Base-by-base conservation (phyloP, 768 basidiomycete species). In the Rhizopogon vinicolor region DNA sequence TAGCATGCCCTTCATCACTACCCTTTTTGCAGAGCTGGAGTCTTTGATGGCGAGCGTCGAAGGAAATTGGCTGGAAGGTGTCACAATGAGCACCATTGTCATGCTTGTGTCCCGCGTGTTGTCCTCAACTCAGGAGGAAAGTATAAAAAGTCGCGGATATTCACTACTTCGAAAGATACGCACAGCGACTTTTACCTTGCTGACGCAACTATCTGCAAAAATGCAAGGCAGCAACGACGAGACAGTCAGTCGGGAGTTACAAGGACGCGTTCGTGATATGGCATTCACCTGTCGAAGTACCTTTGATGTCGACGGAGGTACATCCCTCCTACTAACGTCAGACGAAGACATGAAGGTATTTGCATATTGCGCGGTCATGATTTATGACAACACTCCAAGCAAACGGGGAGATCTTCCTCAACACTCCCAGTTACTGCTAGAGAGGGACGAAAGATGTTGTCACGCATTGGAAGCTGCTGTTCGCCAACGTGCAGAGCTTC, bases 61-160 rank as follows among this genome's bases (percentile, higher is more conserved):
- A 56, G 67, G 54, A 3, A 81, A 76, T 52, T 82, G 80, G 79
- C 60, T 70, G 39, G 67, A 74, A 58, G 59, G 58, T 0, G 53
- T 61, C 31, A 61, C 73, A 0, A 60, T 76, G 53, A 56, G 66
- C 49, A 75, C 66, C 4, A 67, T 73, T 19, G 64, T 70, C 13
- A 54, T 71, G 35, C 58, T 81, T 5, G 61, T 64, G 10, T 59
- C 61, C 55, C 75, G 80, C 22, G 53, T 80, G 22, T 62, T 78
- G 35, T 62, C 69, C 0, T 70, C 72, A 25, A 53, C 51, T 16
- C 45, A 31, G 6, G 28, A 51, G 29, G 14, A 37, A 1, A 39
- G 22, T 6, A 39, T 74, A 25, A 57, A 65, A 14, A 6, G 41
- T 13, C 48, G 56, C 1, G 64, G 60, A 12, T 60, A 65, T 41